Evolutionary conservation across 2,329 filamentous ascomycete species (phyloP).

Genomic region (Lasiodiplodia sp.): DNA sequence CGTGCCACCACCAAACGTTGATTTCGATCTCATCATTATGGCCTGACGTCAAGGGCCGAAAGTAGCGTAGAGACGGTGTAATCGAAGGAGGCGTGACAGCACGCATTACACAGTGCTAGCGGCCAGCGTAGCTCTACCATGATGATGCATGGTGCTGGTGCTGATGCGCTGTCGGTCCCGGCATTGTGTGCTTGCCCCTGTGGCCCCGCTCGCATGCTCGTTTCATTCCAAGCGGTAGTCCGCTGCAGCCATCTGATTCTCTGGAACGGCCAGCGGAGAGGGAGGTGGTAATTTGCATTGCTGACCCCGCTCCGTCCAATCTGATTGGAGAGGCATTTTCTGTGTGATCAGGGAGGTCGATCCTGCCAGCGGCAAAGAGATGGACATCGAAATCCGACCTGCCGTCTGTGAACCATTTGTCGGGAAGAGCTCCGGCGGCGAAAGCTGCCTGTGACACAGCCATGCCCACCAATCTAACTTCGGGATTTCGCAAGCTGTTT

Average conservation of each 20-base stretch:
- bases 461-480: background rate
- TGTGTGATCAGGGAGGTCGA: background rate
- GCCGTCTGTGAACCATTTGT: no score
- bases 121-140: background rate
- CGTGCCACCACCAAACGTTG: background rate
- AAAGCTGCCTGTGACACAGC: background rate
- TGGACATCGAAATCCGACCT: background rate
- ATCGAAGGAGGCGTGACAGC: background rate
- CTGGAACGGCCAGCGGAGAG: background rate
- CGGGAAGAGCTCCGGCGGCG: background rate
- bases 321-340: background rate
- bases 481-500: background rate
- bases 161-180: slow-evolving; percentile 12
- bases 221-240: slow-evolving; percentile 22
- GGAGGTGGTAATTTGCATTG: background rate
- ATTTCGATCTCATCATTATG: background rate
- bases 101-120: background rate
- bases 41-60: background rate
- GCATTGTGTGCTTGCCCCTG: slow-evolving; percentile 2
- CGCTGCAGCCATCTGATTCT: slow-evolving; percentile 1
- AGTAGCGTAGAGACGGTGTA: background rate
- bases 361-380: background rate
- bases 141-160: background rate
- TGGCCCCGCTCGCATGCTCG: slow-evolving; percentile 14
- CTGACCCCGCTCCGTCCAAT: background rate